These are phyloP conservation scores for Alternaria atra DNA, from an alignment of 2,329 filamentous ascomycete genomes.

Conservation along the genomic window DNA sequence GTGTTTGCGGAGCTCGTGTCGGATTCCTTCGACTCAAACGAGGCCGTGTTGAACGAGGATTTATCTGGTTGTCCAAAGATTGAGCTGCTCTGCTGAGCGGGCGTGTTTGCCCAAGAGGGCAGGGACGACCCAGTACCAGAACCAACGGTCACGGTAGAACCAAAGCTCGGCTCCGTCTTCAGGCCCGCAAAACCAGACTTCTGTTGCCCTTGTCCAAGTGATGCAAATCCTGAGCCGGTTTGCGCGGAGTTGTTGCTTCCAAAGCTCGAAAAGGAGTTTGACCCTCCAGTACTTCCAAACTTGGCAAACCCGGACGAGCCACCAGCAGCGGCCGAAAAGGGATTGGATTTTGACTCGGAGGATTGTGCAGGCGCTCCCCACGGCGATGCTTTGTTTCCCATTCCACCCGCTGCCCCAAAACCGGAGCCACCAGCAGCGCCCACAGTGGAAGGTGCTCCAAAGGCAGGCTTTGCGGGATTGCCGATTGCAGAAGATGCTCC, in stretches of 20 bases:
- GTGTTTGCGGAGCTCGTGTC: conserved; percentile 41
- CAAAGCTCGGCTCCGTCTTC: conserved; percentile 49
- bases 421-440: conserved; percentile 34
- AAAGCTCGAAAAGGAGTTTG: conserved; percentile 29
- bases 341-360: conserved; percentile 37
- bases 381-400: conserved; percentile 31
- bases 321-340: conserved; percentile 44
- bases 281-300: conserved; percentile 31
- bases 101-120: conserved; percentile 45
- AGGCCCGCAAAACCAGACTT: conserved; percentile 42
- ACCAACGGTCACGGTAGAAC: conserved; percentile 53
- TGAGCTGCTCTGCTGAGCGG: conserved; percentile 38
- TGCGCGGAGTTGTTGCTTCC: conserved; percentile 12
- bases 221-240: conserved; percentile 37
- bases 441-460: conserved; percentile 35
- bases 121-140: conserved; percentile 46
- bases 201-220: conserved; percentile 38
- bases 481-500: conserved; percentile 27
- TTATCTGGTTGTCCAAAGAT: conserved; percentile 40
- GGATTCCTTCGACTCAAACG: conserved; percentile 43
- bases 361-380: conserved; percentile 36
- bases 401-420: conserved; percentile 36
- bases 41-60: conserved; percentile 42
- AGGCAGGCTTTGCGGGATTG: conserved; percentile 32
- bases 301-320: conserved; percentile 45